Conservation (phyloP, 2,329 filamentous ascomycete species). For the Ascosphaera pollenicola region DNA sequence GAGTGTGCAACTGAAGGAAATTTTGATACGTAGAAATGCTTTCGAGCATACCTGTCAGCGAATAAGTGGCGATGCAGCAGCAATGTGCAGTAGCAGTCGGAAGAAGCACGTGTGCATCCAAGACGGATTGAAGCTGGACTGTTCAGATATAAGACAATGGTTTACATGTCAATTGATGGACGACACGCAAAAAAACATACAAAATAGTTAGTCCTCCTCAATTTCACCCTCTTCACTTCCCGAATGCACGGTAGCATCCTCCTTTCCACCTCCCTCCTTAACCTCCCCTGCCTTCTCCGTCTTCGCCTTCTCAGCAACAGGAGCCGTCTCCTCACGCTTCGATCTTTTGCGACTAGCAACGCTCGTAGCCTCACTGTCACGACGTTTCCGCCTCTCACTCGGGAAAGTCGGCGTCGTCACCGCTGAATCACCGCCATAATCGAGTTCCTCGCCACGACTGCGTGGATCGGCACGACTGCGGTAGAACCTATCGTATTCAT, state of each 20-base stretch:
- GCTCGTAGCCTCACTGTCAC: conserved; percentile 53
- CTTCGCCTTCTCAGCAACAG: conserved; percentile 10
- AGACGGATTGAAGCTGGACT: too few species aligned
- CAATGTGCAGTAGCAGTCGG: too few species aligned
- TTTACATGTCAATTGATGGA: too few species aligned
- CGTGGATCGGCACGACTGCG: conserved; percentile 59
- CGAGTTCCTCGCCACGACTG: conserved; percentile 65
- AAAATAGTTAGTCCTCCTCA: conserved; percentile 57
- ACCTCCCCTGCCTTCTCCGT: conserved; percentile 15
- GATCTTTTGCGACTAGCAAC: conserved; percentile 25
- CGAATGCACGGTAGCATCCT: conserved; percentile 42
- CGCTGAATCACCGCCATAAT: conserved; percentile 51
- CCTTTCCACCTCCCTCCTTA: conserved; percentile 14
- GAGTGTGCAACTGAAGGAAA: too few species aligned
- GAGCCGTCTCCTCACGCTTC: conserved; percentile 30
- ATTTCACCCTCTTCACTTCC: conserved; percentile 98
- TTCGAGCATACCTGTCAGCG: too few species aligned
- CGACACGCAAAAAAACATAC: too few species aligned
- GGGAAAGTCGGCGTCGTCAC: conserved; percentile 29
- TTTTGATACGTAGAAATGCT: too few species aligned
- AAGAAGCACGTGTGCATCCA: too few species aligned
- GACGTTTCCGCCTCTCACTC: conserved; percentile 50
- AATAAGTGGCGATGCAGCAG: too few species aligned
- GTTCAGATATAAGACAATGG: too few species aligned
- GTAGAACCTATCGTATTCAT: conserved; percentile 42